Evolutionary conservation across 2,329 filamentous ascomycete species (phyloP), one percentile per base, ranked within the genome.

Genomic region (Neonectria ditissima): DNA sequence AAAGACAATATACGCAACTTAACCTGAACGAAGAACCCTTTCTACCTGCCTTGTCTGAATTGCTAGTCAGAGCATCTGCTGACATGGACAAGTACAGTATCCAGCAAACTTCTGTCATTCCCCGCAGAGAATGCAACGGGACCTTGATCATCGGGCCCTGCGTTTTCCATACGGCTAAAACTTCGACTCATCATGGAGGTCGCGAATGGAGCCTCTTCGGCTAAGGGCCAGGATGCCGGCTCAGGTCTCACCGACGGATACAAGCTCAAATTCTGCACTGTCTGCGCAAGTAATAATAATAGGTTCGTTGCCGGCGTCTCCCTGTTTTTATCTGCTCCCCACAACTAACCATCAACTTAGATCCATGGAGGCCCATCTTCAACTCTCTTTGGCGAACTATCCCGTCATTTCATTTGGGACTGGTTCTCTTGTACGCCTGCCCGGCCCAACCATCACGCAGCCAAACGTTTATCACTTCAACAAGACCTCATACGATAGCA

Each of bases 401-500:
- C 96, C 96, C n/a, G 95, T 97, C 71, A 97, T 98, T 72, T 98
- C 95, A 18, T 99, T 98, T 78, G 96, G 96, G 66, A 99, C 96
- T 0, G 96, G 96, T 59, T 97, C 94, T 18, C 89, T 97, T 18
- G 96, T 99, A 71, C 93, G 96, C 26, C 85, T 99, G 0, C 96
- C 96, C 0, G 96, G 96, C 0, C 95, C 96, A 1, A 92, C 91
- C 34, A 96, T 97, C 68, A 91, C 89, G 7, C 93, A 97, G 77
- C 96, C 96, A 53, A 99, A 99, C 77, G 94, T 98, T 73, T 99
- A 98, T 84, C 90, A 93, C 73, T 99, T 99, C 88, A 98, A 99
- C 82, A 93, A 91, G 77, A 97, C 94, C 1, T 97, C 94, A 14
- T 99, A 99, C 80, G 90, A 93, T 74, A 90, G 90, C 75, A 99